Evolutionary conservation across 2,329 filamentous ascomycete species (phyloP), one percentile per base, ranked within the genome.

Genomic region (Arthrinium phaeospermum): DNA sequence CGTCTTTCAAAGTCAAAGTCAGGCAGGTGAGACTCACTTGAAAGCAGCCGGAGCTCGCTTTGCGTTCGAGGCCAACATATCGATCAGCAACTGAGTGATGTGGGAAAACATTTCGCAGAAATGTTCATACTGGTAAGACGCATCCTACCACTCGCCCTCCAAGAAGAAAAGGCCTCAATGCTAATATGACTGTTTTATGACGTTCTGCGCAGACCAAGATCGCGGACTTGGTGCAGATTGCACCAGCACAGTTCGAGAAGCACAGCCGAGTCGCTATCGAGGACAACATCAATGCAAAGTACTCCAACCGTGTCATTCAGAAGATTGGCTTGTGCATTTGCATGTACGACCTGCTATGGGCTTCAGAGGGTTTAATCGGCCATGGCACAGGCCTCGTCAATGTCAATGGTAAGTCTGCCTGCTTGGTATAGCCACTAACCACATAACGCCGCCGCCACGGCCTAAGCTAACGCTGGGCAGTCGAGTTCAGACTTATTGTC

Each of bases 251-350:
- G 80, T 98, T 98, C 80, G 89, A 91, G 74, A 96, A 96, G 82
- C 88, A 91, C 73, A 97, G 94, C 79, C 89, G 91, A 45, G 89
- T 95, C 75, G 94, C 95, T 0, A 94, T 99, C 75, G 95, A 98
- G 83, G 95, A 99, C 85, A 96, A 96, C 78, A 96, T 99, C 84
- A 98, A 99, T 81, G 89, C 91, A 75, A 99, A 99, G 84, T 99
- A 98, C 83, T 91, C 96, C 73, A 98, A 99, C 67, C 76, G 93
- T 89, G 93, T 95, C 30, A 94, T 99, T 74, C 96, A 98, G 81
- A 96, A 96, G 80, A 92, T 98, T 73, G 96, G 96, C 14, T 91
- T 99, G 4, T 98, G 95, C 80, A 92, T 99, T 77, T 96, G 94
- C 80, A 90, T 99, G 78, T 98, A 96, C 84, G 96, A 98, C 80